Evolutionary conservation across 2,329 filamentous ascomycete genomes (phyloP), one percentile per base, ranked within the genome.

Genomic region (Ceratocystis alfenasii): DNA sequence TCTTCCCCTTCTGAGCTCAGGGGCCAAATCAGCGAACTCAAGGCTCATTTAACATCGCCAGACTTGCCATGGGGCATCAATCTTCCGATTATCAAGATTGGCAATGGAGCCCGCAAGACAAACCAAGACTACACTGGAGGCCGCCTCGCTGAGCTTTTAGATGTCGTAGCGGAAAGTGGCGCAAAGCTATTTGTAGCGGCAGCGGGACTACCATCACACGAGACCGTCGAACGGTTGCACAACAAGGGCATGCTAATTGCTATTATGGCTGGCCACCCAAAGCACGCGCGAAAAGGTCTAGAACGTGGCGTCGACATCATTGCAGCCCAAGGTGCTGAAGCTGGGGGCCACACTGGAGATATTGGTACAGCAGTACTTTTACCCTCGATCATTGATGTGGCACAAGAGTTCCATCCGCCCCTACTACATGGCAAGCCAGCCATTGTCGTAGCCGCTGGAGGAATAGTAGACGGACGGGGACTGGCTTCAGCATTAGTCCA

Each of bases 181-280:
- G 90, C 93, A 6, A 84, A 81, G 73, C 77, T 96, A 62, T 96
- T 97, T 73, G 90, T 96, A 53, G 86, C 81, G 64, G 93, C 93
- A 1, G 91, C 96, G 0, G 93, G 93, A 7, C 87, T 96, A 25
- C 93, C 93, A 17, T 90, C 92, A 0, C 78, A 79, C 59, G 75
- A 79, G 66, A 84, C 92, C 3, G 87, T 96, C 66, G 85, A 89
- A 70, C 78, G 85, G 59, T 79, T 97, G 57, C 93, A 97, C 73
- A 80, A 81, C 7, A 87, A 88, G 0, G 89, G 88, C 0, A 88
- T 97, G 50, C 74, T 95, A 67, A 81, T 96, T 45, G 96, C 96
- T 91, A 96, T 96, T 75, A 96, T 96, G 92, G 91, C 96, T 22
- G 93, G 93, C 0, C 89, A 92, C 71, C 92, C 93, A 1, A 90